Conservation (phyloP, 2,329 filamentous ascomycete genomes). For the Microsporum ferrugineum region DNA sequence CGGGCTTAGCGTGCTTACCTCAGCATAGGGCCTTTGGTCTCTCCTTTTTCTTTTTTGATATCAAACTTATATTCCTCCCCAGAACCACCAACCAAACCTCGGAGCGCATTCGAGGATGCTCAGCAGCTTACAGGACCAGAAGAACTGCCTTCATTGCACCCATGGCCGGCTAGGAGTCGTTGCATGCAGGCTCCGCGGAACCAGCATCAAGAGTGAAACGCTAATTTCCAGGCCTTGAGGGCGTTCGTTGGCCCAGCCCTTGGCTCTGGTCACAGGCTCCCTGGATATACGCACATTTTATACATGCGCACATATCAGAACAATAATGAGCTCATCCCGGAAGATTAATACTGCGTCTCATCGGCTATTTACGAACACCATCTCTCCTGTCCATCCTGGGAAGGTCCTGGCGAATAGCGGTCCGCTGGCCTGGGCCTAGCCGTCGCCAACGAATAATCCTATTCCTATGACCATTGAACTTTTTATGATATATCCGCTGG, state of each 20-base stretch:
- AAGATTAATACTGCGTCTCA: conserved; percentile 3
- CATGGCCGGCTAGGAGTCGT: neutral
- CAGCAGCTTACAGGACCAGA: too few relatives aligned
- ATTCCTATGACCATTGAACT: neutral
- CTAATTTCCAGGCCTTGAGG: neutral
- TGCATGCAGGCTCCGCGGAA: neutral
- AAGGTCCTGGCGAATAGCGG: neutral
- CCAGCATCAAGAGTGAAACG: conserved; percentile 1
- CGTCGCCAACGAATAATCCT: neutral
- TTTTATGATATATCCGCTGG: conserved; percentile 3
- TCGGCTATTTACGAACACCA: conserved; percentile 1
- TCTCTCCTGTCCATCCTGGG: neutral
- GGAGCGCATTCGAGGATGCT: too few relatives aligned
- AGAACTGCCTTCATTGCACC: neutral
- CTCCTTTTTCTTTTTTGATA: neutral
- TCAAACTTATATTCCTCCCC: neutral
- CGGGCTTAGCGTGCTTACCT: neutral
- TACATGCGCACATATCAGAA: neutral
- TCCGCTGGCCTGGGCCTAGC: neutral
- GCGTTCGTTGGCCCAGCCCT: neutral
- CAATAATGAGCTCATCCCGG: conserved; percentile 1
- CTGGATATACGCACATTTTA: neutral
- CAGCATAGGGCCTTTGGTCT: neutral
- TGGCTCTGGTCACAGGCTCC: neutral
- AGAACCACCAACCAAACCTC: too few relatives aligned